Conservation (phyloP, 2,329 filamentous ascomycete species). For the Calonectria hawksworthii region DNA sequence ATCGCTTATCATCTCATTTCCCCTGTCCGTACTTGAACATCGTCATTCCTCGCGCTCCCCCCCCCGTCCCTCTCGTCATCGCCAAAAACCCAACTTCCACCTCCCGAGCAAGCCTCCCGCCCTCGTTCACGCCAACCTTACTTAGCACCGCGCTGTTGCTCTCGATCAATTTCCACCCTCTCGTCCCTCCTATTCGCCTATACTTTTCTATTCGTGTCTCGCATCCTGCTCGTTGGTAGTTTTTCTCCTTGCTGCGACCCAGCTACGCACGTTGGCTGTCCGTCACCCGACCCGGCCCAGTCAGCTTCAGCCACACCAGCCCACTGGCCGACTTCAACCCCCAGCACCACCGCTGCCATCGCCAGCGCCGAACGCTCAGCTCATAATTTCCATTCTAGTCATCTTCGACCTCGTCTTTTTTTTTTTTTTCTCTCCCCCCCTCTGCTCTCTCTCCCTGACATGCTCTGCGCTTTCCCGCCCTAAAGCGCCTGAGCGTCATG, state of each 20-base stretch:
- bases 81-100: not conserved
- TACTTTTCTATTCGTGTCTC: not conserved
- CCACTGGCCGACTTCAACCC: slow-evolving; percentile 15
- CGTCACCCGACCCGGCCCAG: slow-evolving; percentile 15
- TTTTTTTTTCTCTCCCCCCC: not conserved
- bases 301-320: slow-evolving; percentile 32
- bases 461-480: slow-evolving; percentile 37
- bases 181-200: slow-evolving; percentile 2
- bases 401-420: not conserved
- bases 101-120: not conserved
- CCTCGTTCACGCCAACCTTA: not conserved
- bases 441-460: slow-evolving; percentile 33
- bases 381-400: not conserved
- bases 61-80: not conserved
- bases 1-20: not conserved
- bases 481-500: slow-evolving; percentile 49
- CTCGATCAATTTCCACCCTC: not conserved
- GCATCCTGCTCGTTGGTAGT: not conserved
- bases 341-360: slow-evolving; percentile 11
- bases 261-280: not conserved
- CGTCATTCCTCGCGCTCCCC: slow-evolving; percentile 12
- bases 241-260: not conserved
- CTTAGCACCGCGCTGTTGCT: not conserved
- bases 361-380: not conserved
- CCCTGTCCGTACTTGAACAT: slow-evolving; percentile 8